Conservation (phyloP, 768 basidiomycete genomes). For the Boletus sensibilis region DNA sequence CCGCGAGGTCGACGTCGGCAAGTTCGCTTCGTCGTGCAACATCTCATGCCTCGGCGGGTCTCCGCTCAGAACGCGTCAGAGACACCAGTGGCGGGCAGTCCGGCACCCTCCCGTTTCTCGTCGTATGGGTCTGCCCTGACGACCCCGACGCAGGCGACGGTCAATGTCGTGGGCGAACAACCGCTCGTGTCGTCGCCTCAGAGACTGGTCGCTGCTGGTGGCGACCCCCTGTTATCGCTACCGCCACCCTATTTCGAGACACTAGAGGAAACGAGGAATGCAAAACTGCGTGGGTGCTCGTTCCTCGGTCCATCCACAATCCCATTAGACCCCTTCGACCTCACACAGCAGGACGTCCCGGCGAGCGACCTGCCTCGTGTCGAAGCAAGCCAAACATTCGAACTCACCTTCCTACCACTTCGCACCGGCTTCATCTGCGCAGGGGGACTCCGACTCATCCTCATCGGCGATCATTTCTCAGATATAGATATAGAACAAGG, state of each 20-base stretch:
- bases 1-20: conserved; percentile 39
- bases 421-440: conserved; percentile 58
- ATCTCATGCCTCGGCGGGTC: conserved; percentile 47
- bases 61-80: conserved; percentile 13
- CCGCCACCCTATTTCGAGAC: conserved; percentile 50
- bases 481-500: conserved; percentile 35
- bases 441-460: conserved; percentile 70
- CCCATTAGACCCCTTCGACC: conserved; percentile 44
- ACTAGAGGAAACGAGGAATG: conserved; percentile 35
- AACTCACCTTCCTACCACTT: conserved; percentile 59
- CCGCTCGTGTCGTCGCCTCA: conserved; percentile 16
- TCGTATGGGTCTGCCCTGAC: conserved; percentile 8
- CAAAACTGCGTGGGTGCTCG: conserved; percentile 34
- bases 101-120: conserved; percentile 6
- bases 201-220: neutral
- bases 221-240: conserved; percentile 25
- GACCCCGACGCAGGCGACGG: conserved; percentile 4
- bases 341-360: conserved; percentile 20
- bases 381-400: conserved; percentile 54
- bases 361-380: conserved; percentile 26
- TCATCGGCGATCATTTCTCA: conserved; percentile 54
- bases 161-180: conserved; percentile 4
- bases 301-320: conserved; percentile 54
- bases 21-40: conserved; percentile 62
- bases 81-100: neutral